Evolutionary conservation across 1,139 yeast genomes (phyloP), one percentile per base, ranked within the genome.

Genomic region (Yamadazyma kanchanaburiensis): DNA sequence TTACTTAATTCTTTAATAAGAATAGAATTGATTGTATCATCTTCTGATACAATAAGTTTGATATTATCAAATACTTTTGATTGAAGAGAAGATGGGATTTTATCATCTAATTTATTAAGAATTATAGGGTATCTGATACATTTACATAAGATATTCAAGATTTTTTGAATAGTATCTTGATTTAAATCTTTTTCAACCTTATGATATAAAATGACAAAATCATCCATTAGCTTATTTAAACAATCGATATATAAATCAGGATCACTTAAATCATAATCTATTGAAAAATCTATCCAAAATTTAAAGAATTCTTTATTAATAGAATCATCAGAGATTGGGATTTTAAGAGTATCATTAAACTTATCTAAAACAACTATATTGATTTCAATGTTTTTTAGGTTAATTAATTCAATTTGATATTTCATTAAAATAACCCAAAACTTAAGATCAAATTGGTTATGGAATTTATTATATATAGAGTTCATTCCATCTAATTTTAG

Each of bases 111-210:
- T 27, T 36, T 33, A 12, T 63, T 69, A 5, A 82, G 78, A 15
- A 82, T 57, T 9, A 81, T 65, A 0, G 94, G 91, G 49, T 80
- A 83, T 33, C 83, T 61, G 2, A 81, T 74, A 35, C 85, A 75
- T 17, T 77, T 65, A 43, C 74, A 77, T 40, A 82, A 67, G 7
- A 71, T 57, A 13, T 55, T 51, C 25, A 80, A 51, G 12, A 77
- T 58, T 9, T 51, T 54, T 21, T 28, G 23, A 9, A 34, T 64
- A 70, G 21, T 72, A 55, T 44, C 68, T 68, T 2, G 51, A 44
- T 5, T 49, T 14, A 5, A n/a, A 3, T 23, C 13, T 56, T 15
- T 9, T 5, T 52, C 37, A 59, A 47, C 6, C 25, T 37, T 48
- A 2, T 40, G 35, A 39, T 67, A 67, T 8, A 82, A 53, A 1